Evolutionary conservation across 208 protist species (phyloP).

Genomic region (Leishmania tropica): DNA sequence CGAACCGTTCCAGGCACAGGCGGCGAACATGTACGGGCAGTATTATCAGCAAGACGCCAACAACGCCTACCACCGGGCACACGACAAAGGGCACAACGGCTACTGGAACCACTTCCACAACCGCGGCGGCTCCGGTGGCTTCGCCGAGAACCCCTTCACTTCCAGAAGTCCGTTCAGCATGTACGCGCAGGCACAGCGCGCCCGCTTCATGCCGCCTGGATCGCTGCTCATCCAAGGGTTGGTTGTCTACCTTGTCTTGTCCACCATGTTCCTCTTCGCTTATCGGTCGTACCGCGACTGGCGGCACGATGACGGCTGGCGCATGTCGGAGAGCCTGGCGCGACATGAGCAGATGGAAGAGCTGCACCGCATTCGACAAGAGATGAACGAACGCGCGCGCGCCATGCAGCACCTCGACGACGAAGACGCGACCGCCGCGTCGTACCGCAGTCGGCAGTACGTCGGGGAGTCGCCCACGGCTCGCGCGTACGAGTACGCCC

Average conservation of each 20-base stretch:
- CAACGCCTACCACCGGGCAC: slow-evolving; percentile 32
- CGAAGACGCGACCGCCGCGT: neutral
- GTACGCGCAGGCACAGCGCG: slow-evolving; percentile 43
- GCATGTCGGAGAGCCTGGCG: slow-evolving; percentile 71
- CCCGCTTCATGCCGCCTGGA: slow-evolving; percentile 44
- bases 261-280: slow-evolving; percentile 50
- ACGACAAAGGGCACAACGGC: slow-evolving; percentile 32
- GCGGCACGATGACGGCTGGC: slow-evolving; percentile 79
- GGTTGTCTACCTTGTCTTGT: slow-evolving; percentile 70
- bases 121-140: slow-evolving; percentile 15
- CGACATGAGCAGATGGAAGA: slow-evolving; percentile 79
- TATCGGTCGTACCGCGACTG: slow-evolving; percentile 77
- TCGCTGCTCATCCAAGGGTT: slow-evolving; percentile 65
- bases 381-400: slow-evolving; percentile 65
- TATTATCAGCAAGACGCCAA: slow-evolving; percentile 54
- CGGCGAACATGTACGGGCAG: slow-evolving; percentile 27
- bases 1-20: slow-evolving; percentile 15
- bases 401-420: slow-evolving; percentile 18
- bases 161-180: slow-evolving; percentile 59
- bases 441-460: slow-evolving; percentile 30
- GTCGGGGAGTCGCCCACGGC: slow-evolving; percentile 44
- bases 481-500: slow-evolving; percentile 66
- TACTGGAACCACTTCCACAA: slow-evolving; percentile 58
- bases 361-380: slow-evolving; percentile 70
- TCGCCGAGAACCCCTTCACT: slow-evolving; percentile 67